Evolutionary conservation across 2,329 filamentous ascomycete species (phyloP).

Genomic region (Rhynchosporium secalis): DNA sequence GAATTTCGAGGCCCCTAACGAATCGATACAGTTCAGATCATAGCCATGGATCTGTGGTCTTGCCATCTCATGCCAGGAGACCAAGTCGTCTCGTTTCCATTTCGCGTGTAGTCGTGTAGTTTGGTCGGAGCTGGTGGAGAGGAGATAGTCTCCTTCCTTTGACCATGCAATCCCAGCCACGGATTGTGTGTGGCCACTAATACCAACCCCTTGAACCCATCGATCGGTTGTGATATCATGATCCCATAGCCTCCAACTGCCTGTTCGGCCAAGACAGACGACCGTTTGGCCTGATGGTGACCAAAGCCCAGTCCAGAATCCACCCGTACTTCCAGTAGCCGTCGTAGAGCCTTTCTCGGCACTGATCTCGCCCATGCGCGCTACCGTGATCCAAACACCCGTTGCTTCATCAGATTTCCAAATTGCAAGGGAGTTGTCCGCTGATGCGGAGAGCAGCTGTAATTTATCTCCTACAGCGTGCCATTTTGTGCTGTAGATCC

Average conservation of each 20-base stretch:
- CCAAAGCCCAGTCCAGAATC: conserved; percentile 97
- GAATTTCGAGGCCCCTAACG: conserved; percentile 72
- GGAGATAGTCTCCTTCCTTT: conserved; percentile 74
- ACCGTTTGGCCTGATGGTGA: conserved; percentile 73
- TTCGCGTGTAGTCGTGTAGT: conserved; percentile 84
- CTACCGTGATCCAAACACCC: conserved; percentile 86
- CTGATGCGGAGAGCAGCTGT: conserved; percentile 84
- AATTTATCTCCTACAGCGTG: conserved; percentile 46
- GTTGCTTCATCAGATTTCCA: conserved; percentile 85
- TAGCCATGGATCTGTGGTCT: conserved; percentile 97
- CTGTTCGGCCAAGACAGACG: conserved; percentile 83
- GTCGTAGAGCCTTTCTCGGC: conserved; percentile 94
- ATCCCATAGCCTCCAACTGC: conserved; percentile 88
- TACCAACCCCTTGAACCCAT: conserved; percentile 76
- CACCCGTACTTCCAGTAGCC: conserved; percentile 91
- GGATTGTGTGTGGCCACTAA: conserved; percentile 80
- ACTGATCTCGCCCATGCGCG: conserved; percentile 89
- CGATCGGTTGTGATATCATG: conserved; percentile 59
- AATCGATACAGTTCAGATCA: conserved; percentile 91
- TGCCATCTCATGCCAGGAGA: conserved; percentile 93
- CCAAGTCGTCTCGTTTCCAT: conserved; percentile 59
- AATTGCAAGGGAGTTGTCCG: conserved; percentile 90
- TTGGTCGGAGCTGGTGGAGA: conserved; percentile 89
- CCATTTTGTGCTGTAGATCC: conserved; percentile 80
- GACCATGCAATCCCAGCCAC: conserved; percentile 86